phyloP scores from a whole-genome alignment of 345 rosid species.

The Barbarea vulgaris region DNA sequence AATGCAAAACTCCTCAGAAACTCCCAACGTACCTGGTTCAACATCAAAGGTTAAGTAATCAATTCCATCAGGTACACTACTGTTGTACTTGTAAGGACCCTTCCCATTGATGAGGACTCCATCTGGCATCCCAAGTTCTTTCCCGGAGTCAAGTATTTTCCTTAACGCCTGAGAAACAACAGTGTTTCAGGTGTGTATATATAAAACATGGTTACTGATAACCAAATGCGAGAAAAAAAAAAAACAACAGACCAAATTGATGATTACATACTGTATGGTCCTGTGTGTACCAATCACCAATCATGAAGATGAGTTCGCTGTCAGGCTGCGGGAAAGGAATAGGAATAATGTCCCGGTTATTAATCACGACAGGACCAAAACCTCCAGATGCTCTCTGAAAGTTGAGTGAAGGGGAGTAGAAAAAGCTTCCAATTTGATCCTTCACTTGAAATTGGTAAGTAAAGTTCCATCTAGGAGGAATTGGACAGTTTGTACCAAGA shows the following conservation, averaged over 20 bases:
- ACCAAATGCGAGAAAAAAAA: neutral
- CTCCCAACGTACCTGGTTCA: conserved; percentile 61
- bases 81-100: conserved; percentile 84
- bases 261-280: conserved; percentile 69
- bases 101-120: conserved; percentile 96
- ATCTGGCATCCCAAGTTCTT: conserved; percentile 92
- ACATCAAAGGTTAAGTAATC: conserved; percentile 65
- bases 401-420: conserved; percentile 80
- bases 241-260: neutral
- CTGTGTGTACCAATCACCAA: conserved; percentile 89
- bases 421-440: conserved; percentile 95
- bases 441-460: conserved; percentile 92
- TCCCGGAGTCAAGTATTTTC: conserved; percentile 69
- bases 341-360: conserved; percentile 57
- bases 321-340: conserved; percentile 87
- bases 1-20: neutral
- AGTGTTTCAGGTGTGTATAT: neutral
- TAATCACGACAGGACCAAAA: conserved; percentile 77
- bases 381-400: conserved; percentile 95
- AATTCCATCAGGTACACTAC: conserved; percentile 80
- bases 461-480: conserved; percentile 63
- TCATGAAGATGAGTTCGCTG: conserved; percentile 61
- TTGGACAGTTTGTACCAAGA: conserved; percentile 86
- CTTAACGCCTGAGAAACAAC: conserved; percentile 63
- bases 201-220: neutral